Base-by-base conservation (phyloP, 1,284 basidiomycete genomes). In the Ustilago esculenta region DNA sequence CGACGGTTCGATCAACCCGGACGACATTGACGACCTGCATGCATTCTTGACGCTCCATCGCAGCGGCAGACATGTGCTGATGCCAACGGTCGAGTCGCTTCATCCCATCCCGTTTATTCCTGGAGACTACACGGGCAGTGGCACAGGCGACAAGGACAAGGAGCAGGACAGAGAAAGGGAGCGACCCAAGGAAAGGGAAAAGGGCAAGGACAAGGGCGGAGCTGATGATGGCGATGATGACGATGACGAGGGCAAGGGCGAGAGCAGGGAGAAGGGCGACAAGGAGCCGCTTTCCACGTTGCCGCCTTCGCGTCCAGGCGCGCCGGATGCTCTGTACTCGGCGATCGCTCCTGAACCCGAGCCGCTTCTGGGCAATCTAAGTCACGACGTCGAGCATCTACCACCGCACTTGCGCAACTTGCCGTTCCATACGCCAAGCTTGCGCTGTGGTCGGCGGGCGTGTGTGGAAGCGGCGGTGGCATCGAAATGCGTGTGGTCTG, bases 81-180 rank as follows among this genome's bases (percentile, higher is more conserved):
- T 59, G 56, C 75, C 75, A 2, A 49, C 48, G n/a, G 34, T 75
- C 41, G 75, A 76, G 40, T 76, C 75, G 35, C 50, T 76, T 25
- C 67, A 52, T 51, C 75, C 56, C 44, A 61, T 67, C 23, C 54
- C 32, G 4, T 76, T 61, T 33, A 45, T 64, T 21, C 67, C 49
- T 30, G 61, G 39, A 15, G 56, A 64, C 41, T 55, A 67, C 35
- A 20, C 36, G 11, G 43, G 51, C 24, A 52, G 43, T 23, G 49
- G 42, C 7, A 17, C 23, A 10, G 48, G 42, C 33, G 60, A 52
- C 30, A 60, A 60, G 45, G 52, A 42, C 35, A 60, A 60, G 17
- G 53, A 56, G 4, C 23, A 46, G 24, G 59, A 49, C 18, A 55
- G 53, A 36, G 51, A 65, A 5, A 42, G 49, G 37, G 64, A 50